Evolutionary conservation across 1,284 basidiomycete genomes (phyloP).

Genomic region (Boletellus sp.): DNA sequence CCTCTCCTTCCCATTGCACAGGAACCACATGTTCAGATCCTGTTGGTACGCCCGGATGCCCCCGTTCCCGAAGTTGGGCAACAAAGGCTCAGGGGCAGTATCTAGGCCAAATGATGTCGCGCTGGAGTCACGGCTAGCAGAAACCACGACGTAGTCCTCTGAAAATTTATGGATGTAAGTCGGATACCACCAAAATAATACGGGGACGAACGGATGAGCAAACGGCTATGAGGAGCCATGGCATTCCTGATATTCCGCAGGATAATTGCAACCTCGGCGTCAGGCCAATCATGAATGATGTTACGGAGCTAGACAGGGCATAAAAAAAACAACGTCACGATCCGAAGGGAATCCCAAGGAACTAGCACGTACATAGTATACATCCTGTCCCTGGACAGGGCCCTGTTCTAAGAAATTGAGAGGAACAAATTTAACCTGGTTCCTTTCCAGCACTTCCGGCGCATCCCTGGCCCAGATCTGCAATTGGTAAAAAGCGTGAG

Average conservation of each 20-base stretch:
- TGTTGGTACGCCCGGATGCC: conserved; percentile 23
- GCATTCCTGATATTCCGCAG: conserved; percentile 18
- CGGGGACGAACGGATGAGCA: conserved; percentile 25
- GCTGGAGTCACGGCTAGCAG: conserved; percentile 4
- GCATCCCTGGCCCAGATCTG: conserved; percentile 36
- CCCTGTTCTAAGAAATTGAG: conserved; percentile 45
- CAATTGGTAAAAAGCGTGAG: not conserved
- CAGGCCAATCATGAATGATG: conserved; percentile 29
- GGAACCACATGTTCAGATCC: conserved; percentile 29
- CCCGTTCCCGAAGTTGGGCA: conserved; percentile 30
- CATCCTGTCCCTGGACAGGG: conserved; percentile 39
- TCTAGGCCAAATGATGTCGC: conserved; percentile 10
- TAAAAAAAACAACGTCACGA: not conserved
- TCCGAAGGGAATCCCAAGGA: not conserved
- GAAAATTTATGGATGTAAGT: not conserved
- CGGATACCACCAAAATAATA: not conserved
- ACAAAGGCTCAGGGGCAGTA: conserved; percentile 26
- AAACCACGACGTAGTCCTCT: conserved; percentile 23
- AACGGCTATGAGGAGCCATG: conserved; percentile 24
- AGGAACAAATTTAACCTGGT: conserved; percentile 36
- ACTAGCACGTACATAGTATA: conserved; percentile 42
- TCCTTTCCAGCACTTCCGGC: conserved; percentile 34
- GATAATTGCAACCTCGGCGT: conserved; percentile 19
- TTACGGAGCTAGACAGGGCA: conserved; percentile 19
- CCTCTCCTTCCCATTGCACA: conserved; percentile 27